These are phyloP conservation scores for Euphorbia peplus DNA, from an alignment of 345 rosid species.

Conservation along the genomic window DNA sequence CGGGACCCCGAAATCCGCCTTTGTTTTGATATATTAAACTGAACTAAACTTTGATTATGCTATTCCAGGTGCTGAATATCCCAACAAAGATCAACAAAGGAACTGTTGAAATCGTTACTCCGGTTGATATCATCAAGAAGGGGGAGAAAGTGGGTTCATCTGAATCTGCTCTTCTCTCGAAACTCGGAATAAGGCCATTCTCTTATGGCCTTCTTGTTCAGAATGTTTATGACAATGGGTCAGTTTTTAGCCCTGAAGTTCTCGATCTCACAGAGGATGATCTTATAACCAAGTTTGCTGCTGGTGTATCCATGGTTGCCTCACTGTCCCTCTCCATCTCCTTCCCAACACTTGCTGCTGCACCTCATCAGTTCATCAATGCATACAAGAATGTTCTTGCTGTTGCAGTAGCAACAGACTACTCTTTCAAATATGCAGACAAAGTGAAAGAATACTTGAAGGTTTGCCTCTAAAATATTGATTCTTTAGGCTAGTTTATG, in stretches of 20 bases:
- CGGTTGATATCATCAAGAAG: slow-evolving; percentile 26
- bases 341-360: slow-evolving; percentile 23
- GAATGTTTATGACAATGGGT: slow-evolving; percentile 18
- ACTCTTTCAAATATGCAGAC: slow-evolving; percentile 23
- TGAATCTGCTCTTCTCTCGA: slow-evolving; percentile 28
- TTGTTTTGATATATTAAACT: too few species aligned
- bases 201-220: slow-evolving; percentile 25
- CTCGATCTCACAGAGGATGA: slow-evolving; percentile 30
- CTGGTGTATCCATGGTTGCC: slow-evolving; percentile 16
- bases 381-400: slow-evolving; percentile 26
- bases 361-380: slow-evolving; percentile 20
- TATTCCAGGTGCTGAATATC: slow-evolving; percentile 18
- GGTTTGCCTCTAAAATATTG: slow-evolving; percentile 1
- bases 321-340: slow-evolving; percentile 20
- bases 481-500: not conserved
- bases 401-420: slow-evolving; percentile 17
- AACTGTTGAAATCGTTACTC: slow-evolving; percentile 25
- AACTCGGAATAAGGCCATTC: slow-evolving; percentile 30
- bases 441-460: slow-evolving; percentile 23
- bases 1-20: too few species aligned
- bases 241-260: slow-evolving; percentile 28
- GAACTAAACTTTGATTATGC: not conserved
- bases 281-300: slow-evolving; percentile 17
- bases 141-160: slow-evolving; percentile 34
- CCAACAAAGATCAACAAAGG: slow-evolving; percentile 32